A percentile compares a stretch with the other conserved stretches of the same genome.
These are phyloP conservation scores for Straminergon stramineum DNA, from an alignment of 225 moss, liverwort and hornwort genomes.

Conservation along the genomic window DNA sequence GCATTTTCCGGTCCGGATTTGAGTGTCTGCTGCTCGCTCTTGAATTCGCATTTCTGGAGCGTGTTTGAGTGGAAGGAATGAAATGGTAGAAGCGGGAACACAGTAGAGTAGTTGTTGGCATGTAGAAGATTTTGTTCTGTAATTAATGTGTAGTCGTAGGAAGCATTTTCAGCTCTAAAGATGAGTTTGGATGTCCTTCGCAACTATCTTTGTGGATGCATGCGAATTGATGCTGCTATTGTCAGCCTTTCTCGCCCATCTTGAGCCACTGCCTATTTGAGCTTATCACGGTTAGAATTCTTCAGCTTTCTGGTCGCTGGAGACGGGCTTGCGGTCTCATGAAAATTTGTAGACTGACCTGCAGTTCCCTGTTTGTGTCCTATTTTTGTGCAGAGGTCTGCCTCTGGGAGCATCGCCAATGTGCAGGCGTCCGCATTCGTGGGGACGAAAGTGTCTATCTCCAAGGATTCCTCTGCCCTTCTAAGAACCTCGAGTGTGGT, in stretches of 20 bases:
- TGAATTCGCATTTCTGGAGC: background rate
- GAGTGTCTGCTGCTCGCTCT: background rate
- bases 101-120: background rate
- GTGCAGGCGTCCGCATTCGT: conserved; percentile 26
- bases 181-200: too few species aligned
- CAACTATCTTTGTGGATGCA: background rate
- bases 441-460: conserved; percentile 11
- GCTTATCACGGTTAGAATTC: background rate
- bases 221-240: background rate
- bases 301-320: background rate
- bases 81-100: background rate
- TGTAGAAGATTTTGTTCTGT: background rate
- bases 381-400: conserved; percentile 8
- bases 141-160: background rate
- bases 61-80: background rate
- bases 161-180: background rate
- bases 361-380: background rate
- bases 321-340: background rate
- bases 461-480: conserved; percentile 20
- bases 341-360: background rate
- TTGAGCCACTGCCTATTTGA: background rate
- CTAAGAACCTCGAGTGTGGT: conserved; percentile 18
- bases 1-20: background rate
- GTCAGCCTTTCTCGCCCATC: background rate
- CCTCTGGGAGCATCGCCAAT: background rate